phyloP scores from a whole-genome alignment of 192 early-diverging fungal species.

The Umbelopsis ramanniana region DNA sequence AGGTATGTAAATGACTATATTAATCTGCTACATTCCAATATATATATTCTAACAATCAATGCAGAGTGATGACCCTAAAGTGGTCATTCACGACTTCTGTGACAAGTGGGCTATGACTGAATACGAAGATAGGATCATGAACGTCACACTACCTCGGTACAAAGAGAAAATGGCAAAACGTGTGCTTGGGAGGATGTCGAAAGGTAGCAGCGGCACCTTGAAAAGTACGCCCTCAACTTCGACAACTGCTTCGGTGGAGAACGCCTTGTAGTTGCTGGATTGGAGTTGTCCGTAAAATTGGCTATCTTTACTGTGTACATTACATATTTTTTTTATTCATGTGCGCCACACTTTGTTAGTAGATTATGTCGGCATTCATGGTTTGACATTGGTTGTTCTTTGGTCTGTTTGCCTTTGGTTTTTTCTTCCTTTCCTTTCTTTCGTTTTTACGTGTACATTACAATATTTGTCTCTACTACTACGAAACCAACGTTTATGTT shows the following conservation, averaged over 20 bases:
- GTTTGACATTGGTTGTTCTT: background rate
- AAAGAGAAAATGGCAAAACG: conserved; percentile 17
- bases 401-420: background rate
- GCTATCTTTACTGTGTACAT: background rate
- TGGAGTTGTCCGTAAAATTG: background rate
- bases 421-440: background rate
- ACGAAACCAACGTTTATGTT: background rate
- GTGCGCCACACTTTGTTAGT: background rate
- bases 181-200: background rate
- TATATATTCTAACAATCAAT: background rate
- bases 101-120: background rate
- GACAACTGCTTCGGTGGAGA: background rate
- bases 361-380: background rate
- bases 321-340: background rate
- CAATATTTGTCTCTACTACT: background rate
- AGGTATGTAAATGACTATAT: background rate
- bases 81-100: conserved; percentile 5
- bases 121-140: background rate
- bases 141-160: background rate
- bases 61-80: conserved; percentile 6
- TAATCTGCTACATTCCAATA: background rate
- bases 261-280: background rate
- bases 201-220: background rate
- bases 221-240: background rate
- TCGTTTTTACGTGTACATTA: background rate